Conservation (phyloP, 2,329 filamentous ascomycete genomes). For the Ophiostoma montium region DNA sequence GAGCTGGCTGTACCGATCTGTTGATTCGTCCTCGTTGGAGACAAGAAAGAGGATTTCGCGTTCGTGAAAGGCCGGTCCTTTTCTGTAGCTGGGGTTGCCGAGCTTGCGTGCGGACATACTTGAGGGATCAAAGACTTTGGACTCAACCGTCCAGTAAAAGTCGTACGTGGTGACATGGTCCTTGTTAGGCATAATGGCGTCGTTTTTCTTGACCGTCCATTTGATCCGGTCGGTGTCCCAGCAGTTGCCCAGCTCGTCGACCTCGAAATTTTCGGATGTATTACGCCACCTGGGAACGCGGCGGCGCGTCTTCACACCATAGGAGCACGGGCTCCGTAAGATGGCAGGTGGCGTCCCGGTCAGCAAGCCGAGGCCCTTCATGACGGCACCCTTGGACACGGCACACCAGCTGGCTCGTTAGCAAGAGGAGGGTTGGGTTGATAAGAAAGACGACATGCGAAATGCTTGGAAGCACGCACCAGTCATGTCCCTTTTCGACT, state of each 20-base stretch:
- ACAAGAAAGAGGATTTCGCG: slow-evolving; percentile 15
- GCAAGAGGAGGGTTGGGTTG: too few species aligned
- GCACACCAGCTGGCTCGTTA: slow-evolving; percentile 13
- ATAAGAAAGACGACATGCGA: too few species aligned
- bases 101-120: background rate
- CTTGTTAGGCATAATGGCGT: slow-evolving; percentile 14
- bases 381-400: slow-evolving; percentile 16
- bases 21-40: slow-evolving; percentile 10
- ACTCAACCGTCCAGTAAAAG: slow-evolving; percentile 14
- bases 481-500: slow-evolving; percentile 14
- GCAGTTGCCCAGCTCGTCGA: slow-evolving; percentile 12
- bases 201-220: slow-evolving; percentile 16
- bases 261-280: slow-evolving; percentile 6
- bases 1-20: slow-evolving; percentile 10
- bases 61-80: slow-evolving; percentile 4
- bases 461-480: background rate
- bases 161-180: slow-evolving; percentile 10
- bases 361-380: slow-evolving; percentile 17
- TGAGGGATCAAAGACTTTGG: slow-evolving; percentile 7
- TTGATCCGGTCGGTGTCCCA: slow-evolving; percentile 16
- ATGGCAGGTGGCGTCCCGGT: slow-evolving; percentile 13
- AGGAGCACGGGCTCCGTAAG: slow-evolving; percentile 12
- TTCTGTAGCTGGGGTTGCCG: background rate
- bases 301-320: slow-evolving; percentile 15
- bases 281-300: slow-evolving; percentile 12